Evolutionary conservation across 306 rosid genomes (phyloP).

Genomic region (Vachellia pachyceras): DNA sequence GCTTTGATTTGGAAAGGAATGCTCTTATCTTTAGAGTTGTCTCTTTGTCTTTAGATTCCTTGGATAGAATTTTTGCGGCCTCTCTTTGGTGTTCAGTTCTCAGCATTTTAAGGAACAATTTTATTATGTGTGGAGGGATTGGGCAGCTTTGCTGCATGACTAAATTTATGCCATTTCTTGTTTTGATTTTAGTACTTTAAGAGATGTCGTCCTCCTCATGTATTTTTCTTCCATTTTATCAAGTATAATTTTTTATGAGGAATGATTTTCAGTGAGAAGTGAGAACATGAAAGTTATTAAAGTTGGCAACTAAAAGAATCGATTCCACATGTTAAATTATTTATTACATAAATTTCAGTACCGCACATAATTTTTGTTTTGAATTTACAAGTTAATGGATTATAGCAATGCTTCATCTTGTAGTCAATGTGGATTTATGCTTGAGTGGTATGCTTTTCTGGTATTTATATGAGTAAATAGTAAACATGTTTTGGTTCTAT

Average conservation of each 20-base stretch:
- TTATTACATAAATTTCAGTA: not conserved
- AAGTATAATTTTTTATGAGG: not conserved
- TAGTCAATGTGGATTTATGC: not conserved
- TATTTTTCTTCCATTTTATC: not conserved
- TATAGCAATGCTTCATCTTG: not conserved
- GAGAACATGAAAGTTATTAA: not conserved
- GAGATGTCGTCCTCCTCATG: not conserved
- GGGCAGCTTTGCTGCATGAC: not conserved
- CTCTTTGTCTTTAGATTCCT: not conserved
- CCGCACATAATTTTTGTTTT: not conserved
- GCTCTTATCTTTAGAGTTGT: not conserved
- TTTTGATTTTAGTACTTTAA: not conserved
- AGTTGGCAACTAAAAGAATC: not conserved
- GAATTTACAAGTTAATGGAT: not conserved
- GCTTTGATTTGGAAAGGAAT: conserved; percentile 25
- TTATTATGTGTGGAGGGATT: not conserved
- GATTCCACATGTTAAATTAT: not conserved
- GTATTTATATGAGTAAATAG: not conserved
- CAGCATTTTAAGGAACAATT: not conserved
- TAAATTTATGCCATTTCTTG: not conserved
- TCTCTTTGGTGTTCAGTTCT: not conserved
- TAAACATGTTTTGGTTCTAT: not conserved
- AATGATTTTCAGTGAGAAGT: not conserved
- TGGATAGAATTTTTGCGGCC: conserved; percentile 3
- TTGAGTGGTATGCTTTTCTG: not conserved